These are phyloP conservation scores for Malassezia pachydermatis DNA, from an alignment of 1,284 basidiomycete genomes.

Conservation along the genomic window DNA sequence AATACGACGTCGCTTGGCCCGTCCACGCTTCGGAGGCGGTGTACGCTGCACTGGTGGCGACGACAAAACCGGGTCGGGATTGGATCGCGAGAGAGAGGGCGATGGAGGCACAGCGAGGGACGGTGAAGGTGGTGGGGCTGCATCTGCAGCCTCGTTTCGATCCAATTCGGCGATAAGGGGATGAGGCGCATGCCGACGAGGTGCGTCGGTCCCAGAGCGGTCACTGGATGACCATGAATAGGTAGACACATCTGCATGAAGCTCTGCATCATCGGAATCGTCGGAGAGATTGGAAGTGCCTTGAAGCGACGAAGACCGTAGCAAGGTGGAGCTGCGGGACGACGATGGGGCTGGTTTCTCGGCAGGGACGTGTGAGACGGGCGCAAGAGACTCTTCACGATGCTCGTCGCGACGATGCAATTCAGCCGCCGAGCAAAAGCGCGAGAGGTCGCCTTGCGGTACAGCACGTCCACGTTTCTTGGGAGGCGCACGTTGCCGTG, in stretches of 20 bases:
- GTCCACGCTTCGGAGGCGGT: not conserved
- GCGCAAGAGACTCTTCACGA: slow-evolving; percentile 2
- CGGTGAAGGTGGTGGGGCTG: not conserved
- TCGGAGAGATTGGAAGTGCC: slow-evolving; percentile 5
- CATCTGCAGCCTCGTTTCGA: not conserved
- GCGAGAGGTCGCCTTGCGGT: slow-evolving; percentile 26
- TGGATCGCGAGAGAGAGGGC: not conserved
- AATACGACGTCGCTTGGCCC: slow-evolving; percentile 24
- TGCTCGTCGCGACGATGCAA: slow-evolving; percentile 18
- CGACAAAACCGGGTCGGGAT: not conserved
- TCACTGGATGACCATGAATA: not conserved
- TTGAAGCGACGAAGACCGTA: not conserved
- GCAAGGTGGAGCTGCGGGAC: not conserved
- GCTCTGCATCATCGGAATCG: slow-evolving; percentile 24
- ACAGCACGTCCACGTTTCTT: slow-evolving; percentile 22
- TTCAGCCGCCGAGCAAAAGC: slow-evolving; percentile 36
- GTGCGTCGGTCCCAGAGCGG: not conserved
- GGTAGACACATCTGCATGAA: not conserved
- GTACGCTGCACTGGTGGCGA: not conserved
- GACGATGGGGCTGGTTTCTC: not conserved
- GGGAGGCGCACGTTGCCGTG: slow-evolving; percentile 13
- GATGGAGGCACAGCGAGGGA: not conserved
- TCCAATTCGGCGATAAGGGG: slow-evolving; percentile 7
- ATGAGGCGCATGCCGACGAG: slow-evolving; percentile 8
- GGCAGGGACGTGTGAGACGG: not conserved